These are phyloP conservation scores for Chernovozyma aurita DNA, from an alignment of 1,139 yeast species.

Conservation along the genomic window DNA sequence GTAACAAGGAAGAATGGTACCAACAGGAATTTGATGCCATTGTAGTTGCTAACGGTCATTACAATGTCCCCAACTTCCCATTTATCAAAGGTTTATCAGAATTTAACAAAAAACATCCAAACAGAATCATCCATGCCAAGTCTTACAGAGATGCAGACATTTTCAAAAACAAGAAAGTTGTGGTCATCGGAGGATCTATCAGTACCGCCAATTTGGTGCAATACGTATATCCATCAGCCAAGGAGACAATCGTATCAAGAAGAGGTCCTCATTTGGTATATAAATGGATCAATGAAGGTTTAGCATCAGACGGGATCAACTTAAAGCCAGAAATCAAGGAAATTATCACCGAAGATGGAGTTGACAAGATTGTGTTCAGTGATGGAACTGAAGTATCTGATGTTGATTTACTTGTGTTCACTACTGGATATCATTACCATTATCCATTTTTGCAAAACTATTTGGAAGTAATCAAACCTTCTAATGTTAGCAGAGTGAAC, in stretches of 20 bases:
- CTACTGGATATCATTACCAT: slow-evolving; percentile 38
- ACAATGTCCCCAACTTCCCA: slow-evolving; percentile 48
- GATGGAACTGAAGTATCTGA: slow-evolving; percentile 23
- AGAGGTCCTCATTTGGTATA: slow-evolving; percentile 26
- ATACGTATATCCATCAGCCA: slow-evolving; percentile 41
- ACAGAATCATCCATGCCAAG: slow-evolving; percentile 54
- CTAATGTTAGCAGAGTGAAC: slow-evolving; percentile 24
- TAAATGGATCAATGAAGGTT: slow-evolving; percentile 32
- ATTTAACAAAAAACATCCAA: slow-evolving; percentile 44
- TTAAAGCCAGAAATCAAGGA: slow-evolving; percentile 25
- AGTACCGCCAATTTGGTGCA: slow-evolving; percentile 51
- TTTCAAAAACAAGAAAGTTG: slow-evolving; percentile 37
- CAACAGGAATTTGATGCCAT: slow-evolving; percentile 44
- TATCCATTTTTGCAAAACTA: slow-evolving; percentile 25
- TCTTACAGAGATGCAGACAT: slow-evolving; percentile 49
- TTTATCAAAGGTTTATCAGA: slow-evolving; percentile 46
- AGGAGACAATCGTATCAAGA: slow-evolving; percentile 33
- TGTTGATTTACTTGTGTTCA: slow-evolving; percentile 27
- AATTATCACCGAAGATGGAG: slow-evolving; percentile 17
- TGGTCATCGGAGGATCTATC: slow-evolving; percentile 49
- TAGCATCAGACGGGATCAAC: slow-evolving; percentile 30
- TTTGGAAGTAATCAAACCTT: slow-evolving; percentile 21
- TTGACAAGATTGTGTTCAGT: slow-evolving; percentile 22
- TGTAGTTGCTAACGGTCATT: slow-evolving; percentile 53
- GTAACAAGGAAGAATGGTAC: slow-evolving; percentile 28